Conservation (phyloP, 495 filamentous ascomycete genomes). For the Trichoderma erinaceum region DNA sequence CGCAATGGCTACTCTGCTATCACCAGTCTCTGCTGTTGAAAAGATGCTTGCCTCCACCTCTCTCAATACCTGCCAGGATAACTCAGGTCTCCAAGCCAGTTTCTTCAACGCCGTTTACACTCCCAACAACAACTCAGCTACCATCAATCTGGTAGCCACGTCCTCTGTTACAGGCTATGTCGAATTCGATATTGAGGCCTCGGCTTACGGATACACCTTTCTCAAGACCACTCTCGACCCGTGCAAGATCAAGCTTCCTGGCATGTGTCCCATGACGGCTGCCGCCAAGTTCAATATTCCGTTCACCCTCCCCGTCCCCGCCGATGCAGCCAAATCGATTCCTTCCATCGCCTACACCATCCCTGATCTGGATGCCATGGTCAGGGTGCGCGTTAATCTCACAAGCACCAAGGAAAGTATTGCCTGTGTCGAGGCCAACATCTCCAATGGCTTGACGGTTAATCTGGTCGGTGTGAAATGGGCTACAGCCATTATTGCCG, state of each 20-base stretch:
- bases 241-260: slow-evolving; percentile 61
- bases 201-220: slow-evolving; percentile 75
- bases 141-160: slow-evolving; percentile 72
- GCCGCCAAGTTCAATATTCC: slow-evolving; percentile 57
- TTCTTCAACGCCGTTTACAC: slow-evolving; percentile 78
- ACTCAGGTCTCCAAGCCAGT: slow-evolving; percentile 75
- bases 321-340: slow-evolving; percentile 54
- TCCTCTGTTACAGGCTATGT: slow-evolving; percentile 85
- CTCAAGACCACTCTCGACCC: slow-evolving; percentile 63
- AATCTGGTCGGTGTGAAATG: slow-evolving; percentile 84
- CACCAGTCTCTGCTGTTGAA: slow-evolving; percentile 28
- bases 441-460: slow-evolving; percentile 92
- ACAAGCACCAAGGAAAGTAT: slow-evolving; percentile 54
- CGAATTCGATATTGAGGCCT: slow-evolving; percentile 65
- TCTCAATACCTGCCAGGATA: slow-evolving; percentile 68
- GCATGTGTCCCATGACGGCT: slow-evolving; percentile 89
- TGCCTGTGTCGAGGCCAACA: slow-evolving; percentile 79
- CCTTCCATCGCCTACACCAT: slow-evolving; percentile 84
- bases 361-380: slow-evolving; percentile 87
- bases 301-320: slow-evolving; percentile 54
- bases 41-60: slow-evolving; percentile 62
- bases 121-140: slow-evolving; percentile 63
- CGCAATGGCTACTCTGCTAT: slow-evolving; percentile 30
- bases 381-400: slow-evolving; percentile 72
- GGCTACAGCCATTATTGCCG: slow-evolving; percentile 80